Evolutionary conservation across 768 basidiomycete genomes (phyloP).

Genomic region (Erythrobasidium yunnanense): DNA sequence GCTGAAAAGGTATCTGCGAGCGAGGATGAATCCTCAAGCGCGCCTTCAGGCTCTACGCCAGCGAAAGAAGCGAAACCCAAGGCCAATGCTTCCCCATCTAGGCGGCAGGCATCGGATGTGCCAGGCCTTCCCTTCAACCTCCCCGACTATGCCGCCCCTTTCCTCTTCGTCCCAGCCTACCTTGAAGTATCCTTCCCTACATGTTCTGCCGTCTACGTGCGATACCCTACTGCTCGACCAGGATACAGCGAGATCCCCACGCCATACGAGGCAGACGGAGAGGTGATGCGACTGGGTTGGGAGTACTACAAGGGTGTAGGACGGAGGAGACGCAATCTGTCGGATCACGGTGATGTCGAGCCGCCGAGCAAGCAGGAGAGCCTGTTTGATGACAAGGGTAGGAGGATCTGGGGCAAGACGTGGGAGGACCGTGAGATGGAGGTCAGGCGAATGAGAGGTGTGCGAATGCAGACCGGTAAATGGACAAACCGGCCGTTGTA

Average conservation of each 20-base stretch:
- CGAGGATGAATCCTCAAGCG: conserved; percentile 11
- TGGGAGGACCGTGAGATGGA: conserved; percentile 14
- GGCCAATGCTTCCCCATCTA: background rate
- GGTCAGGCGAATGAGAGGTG: conserved; percentile 10
- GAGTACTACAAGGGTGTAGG: conserved; percentile 40
- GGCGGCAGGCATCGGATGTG: background rate
- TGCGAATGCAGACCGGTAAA: background rate
- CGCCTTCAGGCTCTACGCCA: background rate
- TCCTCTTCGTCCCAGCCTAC: conserved; percentile 86
- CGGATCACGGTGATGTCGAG: conserved; percentile 6
- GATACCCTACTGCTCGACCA: conserved; percentile 92
- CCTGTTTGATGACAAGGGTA: background rate
- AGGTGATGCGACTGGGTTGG: conserved; percentile 83
- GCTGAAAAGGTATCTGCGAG: conserved; percentile 20
- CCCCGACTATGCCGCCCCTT: conserved; percentile 75
- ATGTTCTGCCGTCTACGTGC: conserved; percentile 82
- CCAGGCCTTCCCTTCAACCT: conserved; percentile 56
- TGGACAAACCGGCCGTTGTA: conserved; percentile 22
- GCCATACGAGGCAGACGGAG: conserved; percentile 91
- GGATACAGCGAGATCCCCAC: conserved; percentile 91
- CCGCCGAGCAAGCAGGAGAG: background rate
- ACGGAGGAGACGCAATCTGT: conserved; percentile 6
- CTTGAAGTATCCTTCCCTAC: conserved; percentile 74
- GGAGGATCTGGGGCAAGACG: conserved; percentile 2
- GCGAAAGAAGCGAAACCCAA: conserved; percentile 38